Evolutionary conservation across 768 basidiomycete species (phyloP).

Genomic region (Mrakia gelida): DNA sequence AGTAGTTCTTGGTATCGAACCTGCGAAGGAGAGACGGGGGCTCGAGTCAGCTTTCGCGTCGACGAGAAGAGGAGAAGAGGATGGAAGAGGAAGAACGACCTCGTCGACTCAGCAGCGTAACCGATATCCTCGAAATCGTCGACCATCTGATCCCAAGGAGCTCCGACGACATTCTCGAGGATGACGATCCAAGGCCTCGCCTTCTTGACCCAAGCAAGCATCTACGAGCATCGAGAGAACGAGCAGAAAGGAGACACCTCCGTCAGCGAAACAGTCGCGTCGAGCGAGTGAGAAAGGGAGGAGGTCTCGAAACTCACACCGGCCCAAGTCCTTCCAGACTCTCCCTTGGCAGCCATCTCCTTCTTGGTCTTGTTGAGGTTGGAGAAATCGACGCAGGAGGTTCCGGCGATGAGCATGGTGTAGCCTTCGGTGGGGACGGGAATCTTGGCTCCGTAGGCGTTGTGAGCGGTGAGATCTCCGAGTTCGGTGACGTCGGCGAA

Average conservation of each 20-base stretch:
- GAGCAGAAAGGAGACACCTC: too few relatives aligned
- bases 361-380: slow-evolving; percentile 90
- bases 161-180: slow-evolving; percentile 86
- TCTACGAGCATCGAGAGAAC: slow-evolving; percentile 61
- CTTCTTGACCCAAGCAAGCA: slow-evolving; percentile 85
- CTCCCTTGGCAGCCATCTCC: slow-evolving; percentile 79
- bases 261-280: neutral
- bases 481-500: slow-evolving; percentile 94
- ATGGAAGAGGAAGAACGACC: slow-evolving; percentile 57
- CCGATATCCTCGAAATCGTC: slow-evolving; percentile 67
- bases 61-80: neutral
- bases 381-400: slow-evolving; percentile 96
- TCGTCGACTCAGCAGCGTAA: slow-evolving; percentile 66
- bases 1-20: slow-evolving; percentile 62
- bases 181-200: slow-evolving; percentile 89
- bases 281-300: neutral
- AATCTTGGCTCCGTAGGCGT: slow-evolving; percentile 82
- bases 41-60: neutral
- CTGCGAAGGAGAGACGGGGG: slow-evolving; percentile 21
- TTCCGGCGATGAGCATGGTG: slow-evolving; percentile 68
- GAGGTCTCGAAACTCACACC: slow-evolving; percentile 47
- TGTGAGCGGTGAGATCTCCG: slow-evolving; percentile 58
- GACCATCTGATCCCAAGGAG: slow-evolving; percentile 77
- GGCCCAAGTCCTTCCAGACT: slow-evolving; percentile 87
- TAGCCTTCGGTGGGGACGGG: slow-evolving; percentile 87